Conservation (phyloP, 2,329 filamentous ascomycete genomes). For the Phoma herbarum region DNA sequence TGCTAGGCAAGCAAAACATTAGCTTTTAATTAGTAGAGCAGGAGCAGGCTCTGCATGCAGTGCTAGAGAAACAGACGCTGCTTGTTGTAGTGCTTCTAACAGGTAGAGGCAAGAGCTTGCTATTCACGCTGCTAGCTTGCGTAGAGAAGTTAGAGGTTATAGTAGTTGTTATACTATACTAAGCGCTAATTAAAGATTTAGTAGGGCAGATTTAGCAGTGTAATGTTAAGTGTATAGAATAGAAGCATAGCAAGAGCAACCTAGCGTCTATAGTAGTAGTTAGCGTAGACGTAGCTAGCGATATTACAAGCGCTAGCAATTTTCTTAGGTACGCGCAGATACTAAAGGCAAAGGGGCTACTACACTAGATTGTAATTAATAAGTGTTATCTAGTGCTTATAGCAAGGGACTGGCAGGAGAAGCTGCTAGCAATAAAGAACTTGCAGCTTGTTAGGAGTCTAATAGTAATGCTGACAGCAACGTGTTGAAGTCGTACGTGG, state of each 20-base stretch:
- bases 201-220: constrained; percentile 10
- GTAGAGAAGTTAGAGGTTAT: constrained; percentile 18
- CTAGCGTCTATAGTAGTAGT: constrained; percentile 1
- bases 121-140: constrained; percentile 29
- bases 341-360: neutral
- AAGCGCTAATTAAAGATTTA: constrained; percentile 25
- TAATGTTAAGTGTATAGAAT: constrained; percentile 1
- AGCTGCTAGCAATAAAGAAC: constrained; percentile 2
- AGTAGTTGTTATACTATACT: constrained; percentile 31
- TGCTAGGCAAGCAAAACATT: constrained; percentile 17
- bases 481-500: no score
- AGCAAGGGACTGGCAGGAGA: neutral
- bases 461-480: constrained; percentile 1
- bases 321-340: neutral
- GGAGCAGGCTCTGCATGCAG: constrained; percentile 23
- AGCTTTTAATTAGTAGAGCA: constrained; percentile 21
- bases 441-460: neutral
- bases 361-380: neutral
- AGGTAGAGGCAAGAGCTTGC: constrained; percentile 34
- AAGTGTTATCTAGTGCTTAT: neutral
- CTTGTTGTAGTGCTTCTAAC: constrained; percentile 27
- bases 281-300: neutral
- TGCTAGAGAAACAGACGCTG: constrained; percentile 23
- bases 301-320: neutral
- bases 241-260: constrained; percentile 22